Evolutionary conservation across 2,329 filamentous ascomycete genomes (phyloP).

Genomic region (Fusarium verrucosum): DNA sequence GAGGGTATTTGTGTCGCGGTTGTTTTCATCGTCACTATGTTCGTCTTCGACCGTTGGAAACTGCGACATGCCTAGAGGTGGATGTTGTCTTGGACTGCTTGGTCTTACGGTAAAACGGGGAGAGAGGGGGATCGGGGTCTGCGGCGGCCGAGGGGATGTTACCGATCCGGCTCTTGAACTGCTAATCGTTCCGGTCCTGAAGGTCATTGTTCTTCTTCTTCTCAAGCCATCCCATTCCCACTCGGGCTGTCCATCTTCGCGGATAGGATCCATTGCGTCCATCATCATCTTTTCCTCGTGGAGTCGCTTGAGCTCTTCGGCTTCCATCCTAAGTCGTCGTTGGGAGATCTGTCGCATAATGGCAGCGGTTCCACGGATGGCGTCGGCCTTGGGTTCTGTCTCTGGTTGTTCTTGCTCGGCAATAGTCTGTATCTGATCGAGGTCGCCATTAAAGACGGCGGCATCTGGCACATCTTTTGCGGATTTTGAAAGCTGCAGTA

Average conservation of each 20-base stretch:
- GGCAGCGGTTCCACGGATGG: conserved; percentile 88
- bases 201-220: conserved; percentile 68
- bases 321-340: conserved; percentile 79
- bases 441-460: conserved; percentile 89
- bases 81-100: conserved; percentile 45
- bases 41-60: conserved; percentile 74
- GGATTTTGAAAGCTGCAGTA: conserved; percentile 96
- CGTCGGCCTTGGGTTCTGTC: conserved; percentile 93
- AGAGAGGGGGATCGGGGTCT: conserved; percentile 38
- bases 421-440: conserved; percentile 95
- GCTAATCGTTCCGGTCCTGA: conserved; percentile 41
- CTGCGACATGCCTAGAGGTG: conserved; percentile 80
- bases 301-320: conserved; percentile 79
- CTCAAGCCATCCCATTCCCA: conserved; percentile 94
- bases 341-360: conserved; percentile 85
- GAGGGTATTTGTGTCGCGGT: conserved; percentile 60
- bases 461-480: conserved; percentile 96
- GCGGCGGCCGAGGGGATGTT: conserved; percentile 43
- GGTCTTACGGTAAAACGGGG: conserved; percentile 36
- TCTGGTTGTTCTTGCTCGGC: conserved; percentile 97
- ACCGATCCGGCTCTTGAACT: conserved; percentile 45
- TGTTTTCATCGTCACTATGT: conserved; percentile 58
- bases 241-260: conserved; percentile 70
- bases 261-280: conserved; percentile 77
- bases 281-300: conserved; percentile 77